Percentiles rank a stretch among this genome's conserved stretches.
Evolutionary conservation across 2,329 filamentous ascomycete species (phyloP).

Genomic region (Clarireedia sp.): DNA sequence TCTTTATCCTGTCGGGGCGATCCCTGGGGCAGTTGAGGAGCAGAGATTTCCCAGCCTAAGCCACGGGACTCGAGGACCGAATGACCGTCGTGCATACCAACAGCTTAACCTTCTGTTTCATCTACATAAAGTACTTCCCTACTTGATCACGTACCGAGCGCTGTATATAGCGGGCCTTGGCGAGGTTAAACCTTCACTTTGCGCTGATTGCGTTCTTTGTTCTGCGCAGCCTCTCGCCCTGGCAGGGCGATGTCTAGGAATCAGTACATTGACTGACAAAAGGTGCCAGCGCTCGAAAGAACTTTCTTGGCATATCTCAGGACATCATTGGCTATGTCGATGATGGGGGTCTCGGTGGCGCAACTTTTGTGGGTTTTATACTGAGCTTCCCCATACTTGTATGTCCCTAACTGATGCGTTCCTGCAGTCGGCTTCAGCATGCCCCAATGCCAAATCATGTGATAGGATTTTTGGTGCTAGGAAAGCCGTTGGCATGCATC

Average conservation of each 20-base stretch:
- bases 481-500: conserved; percentile 46
- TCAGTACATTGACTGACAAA: conserved; percentile 7
- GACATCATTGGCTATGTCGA: conserved; percentile 60
- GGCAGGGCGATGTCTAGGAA: neutral
- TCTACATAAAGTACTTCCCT: neutral
- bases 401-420: conserved; percentile 11
- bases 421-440: conserved; percentile 42
- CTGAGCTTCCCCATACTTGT: conserved; percentile 1
- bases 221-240: neutral
- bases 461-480: conserved; percentile 53
- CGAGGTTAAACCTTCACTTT: neutral
- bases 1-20: conserved; percentile 4
- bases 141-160: neutral
- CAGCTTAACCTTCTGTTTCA: conserved; percentile 3
- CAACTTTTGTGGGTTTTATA: conserved; percentile 48
- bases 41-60: conserved; percentile 6
- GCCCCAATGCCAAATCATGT: conserved; percentile 26
- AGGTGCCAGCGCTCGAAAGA: conserved; percentile 56
- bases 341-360: conserved; percentile 56
- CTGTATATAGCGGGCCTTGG: neutral
- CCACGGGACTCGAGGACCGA: conserved; percentile 11
- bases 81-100: conserved; percentile 7
- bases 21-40: neutral
- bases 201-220: neutral
- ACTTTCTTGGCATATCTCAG: conserved; percentile 68